phyloP scores from a whole-genome alignment of 371 early-diverging fungal species.

The Mortierella sp. region DNA sequence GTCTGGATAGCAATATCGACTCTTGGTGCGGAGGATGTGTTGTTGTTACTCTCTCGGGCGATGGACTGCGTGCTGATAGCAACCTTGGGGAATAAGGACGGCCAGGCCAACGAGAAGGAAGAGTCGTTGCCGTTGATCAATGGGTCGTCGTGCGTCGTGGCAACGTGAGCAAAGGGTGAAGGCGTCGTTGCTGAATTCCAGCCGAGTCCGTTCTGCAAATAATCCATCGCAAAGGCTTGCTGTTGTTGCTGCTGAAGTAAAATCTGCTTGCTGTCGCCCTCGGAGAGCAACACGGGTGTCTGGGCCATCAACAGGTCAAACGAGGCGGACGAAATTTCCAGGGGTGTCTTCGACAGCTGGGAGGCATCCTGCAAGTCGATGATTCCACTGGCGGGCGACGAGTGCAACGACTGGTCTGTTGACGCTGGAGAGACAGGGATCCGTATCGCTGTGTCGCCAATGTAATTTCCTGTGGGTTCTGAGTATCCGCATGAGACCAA shows the following conservation, averaged over 20 bases:
- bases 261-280: constrained; percentile 29
- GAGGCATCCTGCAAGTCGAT: not conserved
- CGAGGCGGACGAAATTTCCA: constrained; percentile 23
- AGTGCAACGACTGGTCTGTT: constrained; percentile 18
- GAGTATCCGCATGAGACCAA: constrained; percentile 40
- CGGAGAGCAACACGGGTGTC: constrained; percentile 22
- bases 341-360: not conserved
- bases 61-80: not conserved
- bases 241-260: constrained; percentile 16
- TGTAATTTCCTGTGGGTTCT: not conserved
- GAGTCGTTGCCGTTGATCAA: constrained; percentile 27
- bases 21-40: not conserved
- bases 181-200: constrained; percentile 14
- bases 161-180: constrained; percentile 19
- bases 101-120: constrained; percentile 17
- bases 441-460: not conserved
- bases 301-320: constrained; percentile 35
- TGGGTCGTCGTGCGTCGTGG: constrained; percentile 18
- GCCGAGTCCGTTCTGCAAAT: constrained; percentile 9
- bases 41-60: not conserved
- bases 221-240: constrained; percentile 18
- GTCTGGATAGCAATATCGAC: constrained; percentile 15
- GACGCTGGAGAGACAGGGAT: constrained; percentile 22
- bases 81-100: constrained; percentile 30
- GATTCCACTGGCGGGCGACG: constrained; percentile 17